Evolutionary conservation across 148 eudicot genomes (phyloP).

Genomic region (Nepenthes mirabilis): DNA sequence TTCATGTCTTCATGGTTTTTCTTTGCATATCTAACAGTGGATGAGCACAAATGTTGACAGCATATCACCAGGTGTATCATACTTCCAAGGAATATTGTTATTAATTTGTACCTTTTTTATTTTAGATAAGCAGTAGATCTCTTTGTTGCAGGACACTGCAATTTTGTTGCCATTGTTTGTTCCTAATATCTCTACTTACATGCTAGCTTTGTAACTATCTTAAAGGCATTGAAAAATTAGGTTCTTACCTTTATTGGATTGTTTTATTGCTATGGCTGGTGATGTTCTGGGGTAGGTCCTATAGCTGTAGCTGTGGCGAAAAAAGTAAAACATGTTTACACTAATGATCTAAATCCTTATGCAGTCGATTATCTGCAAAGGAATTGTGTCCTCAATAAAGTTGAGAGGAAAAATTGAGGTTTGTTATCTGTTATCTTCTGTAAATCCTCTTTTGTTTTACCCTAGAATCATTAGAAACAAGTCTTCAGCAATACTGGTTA

Average conservation of each 20-base stretch:
- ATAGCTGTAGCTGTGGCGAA: conserved; percentile 88
- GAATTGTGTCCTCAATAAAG: conserved; percentile 69
- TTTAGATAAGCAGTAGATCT: no score
- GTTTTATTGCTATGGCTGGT: conserved; percentile 24
- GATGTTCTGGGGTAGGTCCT: conserved; percentile 99
- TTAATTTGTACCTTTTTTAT: no score
- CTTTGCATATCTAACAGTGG: no score
- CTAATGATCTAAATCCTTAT: conserved; percentile 80
- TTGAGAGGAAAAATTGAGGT: conserved; percentile 87
- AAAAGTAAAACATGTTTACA: conserved; percentile 80
- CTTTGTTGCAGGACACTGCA: no score
- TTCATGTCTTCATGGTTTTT: no score
- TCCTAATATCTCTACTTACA: no score
- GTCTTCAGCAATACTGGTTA: background rate
- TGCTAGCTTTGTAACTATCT: no score
- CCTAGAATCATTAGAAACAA: background rate
- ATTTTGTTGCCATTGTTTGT: no score
- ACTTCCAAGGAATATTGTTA: no score
- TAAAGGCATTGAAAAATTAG: background rate
- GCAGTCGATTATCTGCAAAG: conserved; percentile 83
- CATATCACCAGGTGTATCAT: no score
- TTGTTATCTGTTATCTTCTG: background rate
- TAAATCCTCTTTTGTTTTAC: background rate
- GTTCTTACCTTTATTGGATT: background rate
- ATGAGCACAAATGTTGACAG: no score